These are phyloP conservation scores for Davidsoniella virescens DNA, from an alignment of 2,329 filamentous ascomycete species.

Conservation along the genomic window DNA sequence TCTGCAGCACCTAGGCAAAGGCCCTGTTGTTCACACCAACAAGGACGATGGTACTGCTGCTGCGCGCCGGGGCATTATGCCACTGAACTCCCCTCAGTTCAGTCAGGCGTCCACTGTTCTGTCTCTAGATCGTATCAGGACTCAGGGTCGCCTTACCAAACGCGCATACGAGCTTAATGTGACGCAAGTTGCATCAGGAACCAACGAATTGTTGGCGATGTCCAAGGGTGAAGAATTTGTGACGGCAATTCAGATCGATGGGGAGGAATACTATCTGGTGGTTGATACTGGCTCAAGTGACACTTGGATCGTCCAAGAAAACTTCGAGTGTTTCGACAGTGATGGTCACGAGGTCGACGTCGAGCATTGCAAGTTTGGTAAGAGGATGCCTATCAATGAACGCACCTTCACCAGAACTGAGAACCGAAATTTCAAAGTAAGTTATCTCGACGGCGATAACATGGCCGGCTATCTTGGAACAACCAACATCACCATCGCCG, in stretches of 20 bases:
- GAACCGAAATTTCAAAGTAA: constrained; percentile 9
- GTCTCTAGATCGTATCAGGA: background rate
- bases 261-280: constrained; percentile 3
- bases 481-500: constrained; percentile 5
- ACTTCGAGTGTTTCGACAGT: background rate
- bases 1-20: background rate
- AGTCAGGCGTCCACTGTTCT: constrained; percentile 1
- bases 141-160: background rate
- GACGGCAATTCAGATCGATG: constrained; percentile 3
- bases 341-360: background rate
- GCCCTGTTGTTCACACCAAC: background rate
- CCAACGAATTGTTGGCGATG: constrained; percentile 1
- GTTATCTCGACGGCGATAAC: constrained; percentile 8
- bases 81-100: background rate
- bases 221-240: constrained; percentile 11
- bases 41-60: constrained; percentile 1
- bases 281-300: constrained; percentile 10
- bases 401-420: background rate
- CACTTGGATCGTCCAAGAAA: constrained; percentile 13
- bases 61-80: background rate
- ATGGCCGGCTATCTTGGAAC: constrained; percentile 5
- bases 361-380: constrained; percentile 4
- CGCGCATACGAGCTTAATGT: background rate
- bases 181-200: background rate
- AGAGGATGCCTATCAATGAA: background rate